Evolutionary conservation across 306 rosid genomes (phyloP).

Genomic region (Quillaja saponaria): DNA sequence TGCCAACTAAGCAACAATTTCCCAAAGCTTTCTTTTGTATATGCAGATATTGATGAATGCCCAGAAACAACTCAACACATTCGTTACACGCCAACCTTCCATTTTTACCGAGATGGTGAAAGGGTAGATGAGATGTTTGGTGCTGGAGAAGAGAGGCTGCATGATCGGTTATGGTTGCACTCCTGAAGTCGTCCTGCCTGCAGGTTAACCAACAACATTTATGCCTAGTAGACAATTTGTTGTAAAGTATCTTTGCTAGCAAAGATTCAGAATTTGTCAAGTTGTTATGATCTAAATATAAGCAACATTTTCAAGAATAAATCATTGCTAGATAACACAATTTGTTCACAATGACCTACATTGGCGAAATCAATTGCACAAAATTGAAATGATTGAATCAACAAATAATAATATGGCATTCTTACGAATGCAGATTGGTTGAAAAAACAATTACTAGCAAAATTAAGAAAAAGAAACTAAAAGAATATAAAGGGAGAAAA

Average conservation of each 20-base stretch:
- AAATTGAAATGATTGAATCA: slow-evolving; percentile 17
- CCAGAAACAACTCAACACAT: slow-evolving; percentile 86
- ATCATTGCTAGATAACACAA: background rate
- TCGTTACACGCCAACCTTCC: slow-evolving; percentile 83
- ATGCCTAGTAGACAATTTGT: no score
- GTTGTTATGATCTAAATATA: background rate
- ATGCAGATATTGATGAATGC: slow-evolving; percentile 75
- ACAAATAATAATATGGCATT: slow-evolving; percentile 31
- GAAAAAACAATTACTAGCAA: slow-evolving; percentile 22
- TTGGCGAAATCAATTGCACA: slow-evolving; percentile 8
- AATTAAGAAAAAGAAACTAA: slow-evolving; percentile 17
- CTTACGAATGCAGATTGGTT: slow-evolving; percentile 29
- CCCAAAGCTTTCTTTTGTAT: slow-evolving; percentile 51
- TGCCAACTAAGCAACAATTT: slow-evolving; percentile 51
- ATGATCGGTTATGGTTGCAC: slow-evolving; percentile 62
- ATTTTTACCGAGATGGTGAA: slow-evolving; percentile 71
- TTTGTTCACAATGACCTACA: background rate
- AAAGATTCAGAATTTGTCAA: no score
- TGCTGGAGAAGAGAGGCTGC: slow-evolving; percentile 60
- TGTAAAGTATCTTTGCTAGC: no score
- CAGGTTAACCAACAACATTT: no score
- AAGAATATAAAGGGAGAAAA: slow-evolving; percentile 4
- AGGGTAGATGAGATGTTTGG: slow-evolving; percentile 74
- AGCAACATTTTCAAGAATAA: background rate
- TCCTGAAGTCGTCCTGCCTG: no score